A percentile compares a stretch with the other conserved stretches of the same genome.
Evolutionary conservation across 1,139 yeast genomes (phyloP).

Genomic region (Trichomonascaceae sp.): DNA sequence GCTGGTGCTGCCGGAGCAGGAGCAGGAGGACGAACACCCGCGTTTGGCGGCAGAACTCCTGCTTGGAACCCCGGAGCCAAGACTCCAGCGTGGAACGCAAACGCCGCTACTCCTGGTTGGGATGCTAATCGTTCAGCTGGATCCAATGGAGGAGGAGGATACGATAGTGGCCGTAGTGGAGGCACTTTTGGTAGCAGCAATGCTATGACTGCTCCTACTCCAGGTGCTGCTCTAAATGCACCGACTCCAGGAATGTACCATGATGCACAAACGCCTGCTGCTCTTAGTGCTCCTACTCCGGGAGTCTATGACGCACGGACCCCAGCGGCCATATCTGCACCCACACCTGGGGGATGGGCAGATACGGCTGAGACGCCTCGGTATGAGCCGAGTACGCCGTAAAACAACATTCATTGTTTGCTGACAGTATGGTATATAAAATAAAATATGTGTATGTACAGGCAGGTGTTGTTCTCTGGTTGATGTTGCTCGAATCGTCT

Average conservation of each 20-base stretch:
- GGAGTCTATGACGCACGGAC: constrained; percentile 29
- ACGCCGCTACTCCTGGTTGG: constrained; percentile 22
- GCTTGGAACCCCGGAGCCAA: constrained; percentile 29
- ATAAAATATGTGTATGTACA: background rate
- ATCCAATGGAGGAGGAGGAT: background rate
- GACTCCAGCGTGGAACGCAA: constrained; percentile 26
- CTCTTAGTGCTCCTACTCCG: constrained; percentile 31
- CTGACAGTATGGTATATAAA: background rate
- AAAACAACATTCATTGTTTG: constrained; percentile 3
- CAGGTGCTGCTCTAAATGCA: constrained; percentile 26
- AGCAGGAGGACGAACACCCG: constrained; percentile 15
- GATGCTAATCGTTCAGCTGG: constrained; percentile 15
- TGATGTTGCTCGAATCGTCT: background rate
- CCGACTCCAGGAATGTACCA: constrained; percentile 28
- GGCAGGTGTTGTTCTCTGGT: background rate
- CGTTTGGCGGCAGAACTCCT: constrained; percentile 27
- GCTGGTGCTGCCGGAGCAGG: constrained; percentile 28
- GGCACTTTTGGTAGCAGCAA: constrained; percentile 30
- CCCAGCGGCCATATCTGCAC: constrained; percentile 31
- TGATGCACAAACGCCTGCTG: constrained; percentile 21
- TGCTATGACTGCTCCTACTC: constrained; percentile 28
- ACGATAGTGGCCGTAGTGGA: constrained; percentile 13
- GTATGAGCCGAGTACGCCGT: constrained; percentile 26
- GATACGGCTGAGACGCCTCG: constrained; percentile 26
- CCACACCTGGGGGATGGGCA: constrained; percentile 29